phyloP scores from a whole-genome alignment of 2,329 filamentous ascomycete genomes.

The Fusarium nematophilum region DNA sequence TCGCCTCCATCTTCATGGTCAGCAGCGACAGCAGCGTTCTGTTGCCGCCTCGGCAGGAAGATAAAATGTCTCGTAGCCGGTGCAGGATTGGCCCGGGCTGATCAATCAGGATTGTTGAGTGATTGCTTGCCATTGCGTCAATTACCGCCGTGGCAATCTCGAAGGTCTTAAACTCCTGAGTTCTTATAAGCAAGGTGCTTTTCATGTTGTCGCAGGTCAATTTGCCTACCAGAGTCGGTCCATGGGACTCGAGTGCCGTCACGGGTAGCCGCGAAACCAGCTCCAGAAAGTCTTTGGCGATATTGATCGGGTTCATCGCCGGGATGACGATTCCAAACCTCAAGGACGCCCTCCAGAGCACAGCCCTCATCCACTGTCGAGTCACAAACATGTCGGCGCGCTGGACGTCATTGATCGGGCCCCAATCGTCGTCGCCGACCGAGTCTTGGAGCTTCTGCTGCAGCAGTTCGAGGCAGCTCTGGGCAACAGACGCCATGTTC shows the following conservation, averaged over 20 bases:
- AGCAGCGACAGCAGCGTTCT: constrained; percentile 52
- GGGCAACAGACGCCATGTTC: constrained; percentile 45
- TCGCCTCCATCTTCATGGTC: constrained; percentile 43
- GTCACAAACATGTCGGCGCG: constrained; percentile 62
- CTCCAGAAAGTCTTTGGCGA: constrained; percentile 58
- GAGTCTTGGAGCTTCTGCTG: constrained; percentile 57
- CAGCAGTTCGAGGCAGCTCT: constrained; percentile 52
- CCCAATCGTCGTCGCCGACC: constrained; percentile 50
- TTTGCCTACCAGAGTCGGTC: constrained; percentile 54
- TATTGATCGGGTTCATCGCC: constrained; percentile 53
- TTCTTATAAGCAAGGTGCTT: background rate
- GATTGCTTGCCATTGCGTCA: constrained; percentile 51
- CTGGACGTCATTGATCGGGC: constrained; percentile 58
- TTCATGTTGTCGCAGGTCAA: rapidly evolving
- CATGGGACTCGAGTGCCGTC: constrained; percentile 61
- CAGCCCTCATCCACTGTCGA: constrained; percentile 62
- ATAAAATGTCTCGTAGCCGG: constrained; percentile 53
- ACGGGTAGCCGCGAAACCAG: constrained; percentile 57
- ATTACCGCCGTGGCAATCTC: constrained; percentile 59
- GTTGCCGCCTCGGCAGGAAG: constrained; percentile 57
- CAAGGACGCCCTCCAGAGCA: constrained; percentile 58
- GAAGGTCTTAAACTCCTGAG: constrained; percentile 57
- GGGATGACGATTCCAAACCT: constrained; percentile 47
- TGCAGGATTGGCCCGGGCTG: constrained; percentile 51
- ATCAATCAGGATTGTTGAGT: constrained; percentile 27